A percentile compares a stretch with the other conserved stretches of the same genome.
Conservation (phyloP, 2,329 filamentous ascomycete species). For the Diaporthe destruens region DNA sequence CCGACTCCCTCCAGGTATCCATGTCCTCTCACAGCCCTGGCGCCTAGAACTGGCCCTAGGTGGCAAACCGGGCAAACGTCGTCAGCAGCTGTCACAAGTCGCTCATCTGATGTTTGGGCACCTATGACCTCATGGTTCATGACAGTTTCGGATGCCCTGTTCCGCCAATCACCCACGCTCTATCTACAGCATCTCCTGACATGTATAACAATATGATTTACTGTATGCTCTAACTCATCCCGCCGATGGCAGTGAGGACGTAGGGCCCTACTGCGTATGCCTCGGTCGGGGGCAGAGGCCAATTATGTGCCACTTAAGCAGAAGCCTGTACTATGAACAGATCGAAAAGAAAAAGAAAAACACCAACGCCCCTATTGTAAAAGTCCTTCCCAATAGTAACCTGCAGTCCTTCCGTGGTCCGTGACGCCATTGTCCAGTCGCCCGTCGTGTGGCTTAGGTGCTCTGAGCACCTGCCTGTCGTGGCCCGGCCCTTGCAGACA, state of each 20-base stretch:
- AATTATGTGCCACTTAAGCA: slow-evolving; percentile 24
- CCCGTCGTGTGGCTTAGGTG: slow-evolving; percentile 1
- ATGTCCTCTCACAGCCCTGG: slow-evolving; percentile 3
- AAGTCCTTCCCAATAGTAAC: slow-evolving; percentile 13
- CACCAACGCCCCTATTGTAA: slow-evolving; percentile 2
- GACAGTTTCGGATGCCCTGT: neutral
- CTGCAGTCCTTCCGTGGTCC: slow-evolving; percentile 22
- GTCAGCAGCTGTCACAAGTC: slow-evolving; percentile 24
- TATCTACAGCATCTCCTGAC: neutral
- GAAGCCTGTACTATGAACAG: slow-evolving; percentile 18
- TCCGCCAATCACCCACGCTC: neutral
- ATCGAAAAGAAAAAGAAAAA: neutral
- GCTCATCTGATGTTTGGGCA: slow-evolving; percentile 26
- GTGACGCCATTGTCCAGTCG: slow-evolving; percentile 25
- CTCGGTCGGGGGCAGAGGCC: neutral
- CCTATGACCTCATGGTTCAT: slow-evolving; percentile 17
- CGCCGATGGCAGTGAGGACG: neutral
- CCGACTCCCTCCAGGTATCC: neutral
- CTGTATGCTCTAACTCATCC: slow-evolving; percentile 23
- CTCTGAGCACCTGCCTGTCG: neutral
- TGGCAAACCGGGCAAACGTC: slow-evolving; percentile 10
- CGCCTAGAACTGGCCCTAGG: slow-evolving; percentile 3
- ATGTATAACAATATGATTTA: slow-evolving; percentile 11
- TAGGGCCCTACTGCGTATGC: neutral
- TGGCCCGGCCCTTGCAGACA: slow-evolving; percentile 1